These are phyloP conservation scores for Vigna hirtella DNA, from an alignment of 306 rosid genomes.

Conservation along the genomic window DNA sequence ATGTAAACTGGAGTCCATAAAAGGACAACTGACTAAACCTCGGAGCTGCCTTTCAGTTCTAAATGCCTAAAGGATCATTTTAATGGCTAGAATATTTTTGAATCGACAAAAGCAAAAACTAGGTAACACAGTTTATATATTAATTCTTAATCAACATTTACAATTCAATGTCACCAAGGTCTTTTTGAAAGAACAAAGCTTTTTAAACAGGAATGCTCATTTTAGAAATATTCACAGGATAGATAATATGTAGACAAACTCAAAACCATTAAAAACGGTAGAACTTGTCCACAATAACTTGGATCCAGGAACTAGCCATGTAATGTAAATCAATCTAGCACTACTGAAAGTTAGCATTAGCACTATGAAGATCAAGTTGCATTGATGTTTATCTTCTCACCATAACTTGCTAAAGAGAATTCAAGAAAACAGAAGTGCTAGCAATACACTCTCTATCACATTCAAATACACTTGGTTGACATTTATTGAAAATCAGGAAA, in stretches of 20 bases:
- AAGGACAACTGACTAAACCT: slow-evolving; percentile 13
- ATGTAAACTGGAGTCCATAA: not conserved
- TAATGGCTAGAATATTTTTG: not conserved
- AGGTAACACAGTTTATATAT: not conserved
- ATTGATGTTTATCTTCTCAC: not conserved
- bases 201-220: not conserved
- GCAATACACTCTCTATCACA: not conserved
- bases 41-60: not conserved
- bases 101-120: not conserved
- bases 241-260: slow-evolving; percentile 1
- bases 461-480: not conserved
- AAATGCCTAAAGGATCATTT: not conserved
- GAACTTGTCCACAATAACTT: slow-evolving; percentile 14
- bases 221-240: not conserved
- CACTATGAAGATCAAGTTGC: not conserved
- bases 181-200: not conserved
- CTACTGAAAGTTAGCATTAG: not conserved
- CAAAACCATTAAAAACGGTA: slow-evolving; percentile 1
- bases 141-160: not conserved
- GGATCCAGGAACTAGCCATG: not conserved
- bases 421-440: not conserved
- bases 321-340: not conserved
- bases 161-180: not conserved
- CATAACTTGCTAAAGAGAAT: not conserved
- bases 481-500: not conserved